Evolutionary conservation across 2,329 filamentous ascomycete genomes (phyloP), one percentile per base, ranked within the genome.

Genomic region (Aspergillus sp.): DNA sequence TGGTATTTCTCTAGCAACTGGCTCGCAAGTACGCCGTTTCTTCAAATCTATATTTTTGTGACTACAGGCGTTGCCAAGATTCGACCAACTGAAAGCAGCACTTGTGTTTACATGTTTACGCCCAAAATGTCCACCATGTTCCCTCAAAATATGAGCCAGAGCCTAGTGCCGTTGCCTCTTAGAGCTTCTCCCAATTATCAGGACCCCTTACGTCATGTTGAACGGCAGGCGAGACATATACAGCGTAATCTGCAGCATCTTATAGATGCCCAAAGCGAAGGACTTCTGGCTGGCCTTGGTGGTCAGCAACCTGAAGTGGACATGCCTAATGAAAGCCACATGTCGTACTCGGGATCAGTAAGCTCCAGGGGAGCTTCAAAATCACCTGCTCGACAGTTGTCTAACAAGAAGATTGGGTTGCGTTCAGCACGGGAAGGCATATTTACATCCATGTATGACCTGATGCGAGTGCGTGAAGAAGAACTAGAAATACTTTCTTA

Each of bases 211-310:
- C 68, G 82, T n/a, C 75, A 77, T 27, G 69, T 85, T 57, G 78
- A 82, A 62, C 76, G 82, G 57, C 78, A 81, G 66, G 78, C 83
- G 24, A 78, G 76, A 56, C 74, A 83, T 61, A 79, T 87, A 9
- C 79, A 87, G 65, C 77, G 78, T 52, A 81, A 83, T 59, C 75
- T 87, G 9, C 85, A 87, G 68, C 75, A 77, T 56, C 73, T 86
- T 11, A 80, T 87, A 20, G 84, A 87, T 70, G 82, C 83, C 9
- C 85, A 87, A 68, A 82, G 83, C 33, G 83, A 85, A 63, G 83
- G 81, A 17, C 73, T 87, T 30, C 73, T 81, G 41, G 77, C 79
- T 47, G 81, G 80, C 3, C 69, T 83, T 3, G 71, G 73, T 12
- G 72, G 70, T 12, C 69, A 74, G 24, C 65, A 68, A 5, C 50